Base-by-base conservation (phyloP, 768 basidiomycete species). In the Suillus tomentosus region DNA sequence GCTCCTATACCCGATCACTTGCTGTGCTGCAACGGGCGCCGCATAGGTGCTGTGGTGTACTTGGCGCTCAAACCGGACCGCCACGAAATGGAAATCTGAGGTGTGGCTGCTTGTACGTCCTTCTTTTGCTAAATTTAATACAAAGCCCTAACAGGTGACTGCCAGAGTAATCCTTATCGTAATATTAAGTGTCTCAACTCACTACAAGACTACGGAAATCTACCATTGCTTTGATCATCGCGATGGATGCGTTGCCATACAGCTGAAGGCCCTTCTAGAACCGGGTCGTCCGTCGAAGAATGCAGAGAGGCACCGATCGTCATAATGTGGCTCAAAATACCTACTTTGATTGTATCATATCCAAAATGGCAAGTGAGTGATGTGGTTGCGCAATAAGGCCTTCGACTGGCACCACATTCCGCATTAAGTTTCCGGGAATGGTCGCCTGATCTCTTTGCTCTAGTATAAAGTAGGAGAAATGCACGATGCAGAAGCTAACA, bases 361-460 rank as follows among this genome's bases (percentile, higher is more conserved):
- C 22, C 24, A 67, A 37, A 68, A 68, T 63, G 62, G 67, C 51
- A 37, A 69, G 48, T 27, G 47, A 57, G 61, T 60, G 57, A 61
- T 14, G n/a, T 53, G 62, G 61, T 74, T 67, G 67, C 70, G 70
- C 65, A 67, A 72, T 74, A 50, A 53, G 42, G 6, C 19, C 53
- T 17, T 63, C 34, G 10, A 37, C 15, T 67, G 62, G 54, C 66
- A 69, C 61, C 68, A 69, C 37, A 14, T 5, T 34, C 43, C 8
- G 48, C 64, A 31, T 50, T 37, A 17, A 53, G 61, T 27, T 36
- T 13, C 5, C 24, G 24, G 22, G 36, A 4, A 10, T 19, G 13
- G 40, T 36, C 51, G 40, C 22, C 37, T 57, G 56, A 57, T 39
- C 15, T 40, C 56, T 31, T 50, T 34, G 15, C 60, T 36, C 51